phyloP scores from a whole-genome alignment of 148 eudicot genomes.

The Polygonum aviculare region DNA sequence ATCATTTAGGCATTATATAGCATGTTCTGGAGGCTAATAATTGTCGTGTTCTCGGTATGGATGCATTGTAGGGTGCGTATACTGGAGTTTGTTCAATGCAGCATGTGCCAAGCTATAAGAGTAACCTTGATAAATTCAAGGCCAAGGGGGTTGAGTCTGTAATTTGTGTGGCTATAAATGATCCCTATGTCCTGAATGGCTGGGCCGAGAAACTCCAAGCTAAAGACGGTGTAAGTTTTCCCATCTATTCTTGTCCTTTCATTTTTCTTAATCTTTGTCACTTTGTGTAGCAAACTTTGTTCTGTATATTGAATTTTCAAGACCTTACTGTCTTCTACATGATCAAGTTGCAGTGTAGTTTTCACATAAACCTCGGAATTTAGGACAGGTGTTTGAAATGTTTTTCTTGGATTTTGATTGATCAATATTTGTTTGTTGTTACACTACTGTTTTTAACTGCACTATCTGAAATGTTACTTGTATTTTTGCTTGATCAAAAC shows the following conservation, averaged over 20 bases:
- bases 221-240: conserved; percentile 59
- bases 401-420: background rate
- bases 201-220: conserved; percentile 99
- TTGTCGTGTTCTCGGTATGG: conserved; percentile 22
- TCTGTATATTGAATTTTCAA: background rate
- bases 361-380: background rate
- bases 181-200: conserved; percentile 83
- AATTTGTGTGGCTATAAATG: conserved; percentile 84
- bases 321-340: background rate
- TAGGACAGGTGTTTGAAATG: no score
- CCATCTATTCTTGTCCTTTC: conserved; percentile 7
- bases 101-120: conserved; percentile 96
- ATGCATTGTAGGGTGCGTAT: conserved; percentile 45
- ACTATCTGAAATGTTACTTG: no score
- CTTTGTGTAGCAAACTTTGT: background rate
- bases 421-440: background rate
- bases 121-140: conserved; percentile 74
- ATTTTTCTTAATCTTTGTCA: background rate
- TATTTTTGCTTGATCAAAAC: background rate
- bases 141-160: conserved; percentile 81
- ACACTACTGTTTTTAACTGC: no score
- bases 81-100: conserved; percentile 95
- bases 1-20: background rate
- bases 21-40: background rate
- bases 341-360: background rate